phyloP scores from a whole-genome alignment of 257 asterid species.

The Pogostemon cablin region DNA sequence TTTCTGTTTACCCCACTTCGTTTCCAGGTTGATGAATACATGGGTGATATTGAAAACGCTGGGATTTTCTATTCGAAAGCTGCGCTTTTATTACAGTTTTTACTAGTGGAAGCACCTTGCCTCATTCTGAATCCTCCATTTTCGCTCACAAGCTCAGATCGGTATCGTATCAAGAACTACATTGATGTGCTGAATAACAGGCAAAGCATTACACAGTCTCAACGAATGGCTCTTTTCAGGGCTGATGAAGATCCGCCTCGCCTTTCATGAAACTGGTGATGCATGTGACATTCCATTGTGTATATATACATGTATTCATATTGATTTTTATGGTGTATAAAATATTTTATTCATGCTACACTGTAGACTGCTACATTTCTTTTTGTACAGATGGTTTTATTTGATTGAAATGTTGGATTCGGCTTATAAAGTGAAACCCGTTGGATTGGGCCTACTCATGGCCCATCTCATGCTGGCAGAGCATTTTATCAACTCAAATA shows the following conservation, averaged over 20 bases:
- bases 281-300: neutral
- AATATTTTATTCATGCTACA: too few relatives aligned
- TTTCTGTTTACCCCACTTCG: constrained; percentile 1
- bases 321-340: too few relatives aligned
- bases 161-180: constrained; percentile 71
- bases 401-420: too few relatives aligned
- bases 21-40: constrained; percentile 76
- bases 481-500: too few relatives aligned
- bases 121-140: constrained; percentile 86
- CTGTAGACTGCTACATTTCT: too few relatives aligned
- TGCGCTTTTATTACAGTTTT: constrained; percentile 51
- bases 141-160: constrained; percentile 73
- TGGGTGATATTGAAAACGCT: constrained; percentile 63
- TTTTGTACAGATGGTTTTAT: too few relatives aligned
- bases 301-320: too few relatives aligned
- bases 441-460: too few relatives aligned
- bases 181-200: constrained; percentile 66
- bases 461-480: too few relatives aligned
- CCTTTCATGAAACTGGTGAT: constrained; percentile 38
- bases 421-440: too few relatives aligned
- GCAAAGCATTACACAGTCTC: constrained; percentile 67
- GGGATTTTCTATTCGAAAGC: constrained; percentile 68
- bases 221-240: constrained; percentile 61
- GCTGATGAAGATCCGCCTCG: constrained; percentile 43
- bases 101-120: constrained; percentile 75